Percentiles rank a stretch among this genome's conserved stretches.
These are phyloP conservation scores for Termitomyces sp. DNA, from an alignment of 768 basidiomycete genomes.

Conservation along the genomic window DNA sequence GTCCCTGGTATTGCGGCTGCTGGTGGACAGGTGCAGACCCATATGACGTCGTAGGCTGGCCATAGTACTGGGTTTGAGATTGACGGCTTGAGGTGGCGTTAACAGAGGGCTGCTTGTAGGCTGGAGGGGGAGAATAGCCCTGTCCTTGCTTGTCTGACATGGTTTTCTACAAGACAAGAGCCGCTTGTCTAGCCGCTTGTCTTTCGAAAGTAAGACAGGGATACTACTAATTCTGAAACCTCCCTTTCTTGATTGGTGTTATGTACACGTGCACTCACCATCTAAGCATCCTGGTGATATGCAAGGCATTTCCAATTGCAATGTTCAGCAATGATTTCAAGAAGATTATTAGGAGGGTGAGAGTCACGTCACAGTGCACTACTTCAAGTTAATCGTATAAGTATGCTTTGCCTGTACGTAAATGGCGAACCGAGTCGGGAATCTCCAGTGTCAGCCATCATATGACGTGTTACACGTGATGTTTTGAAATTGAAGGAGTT, in stretches of 20 bases:
- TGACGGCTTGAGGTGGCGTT: not conserved
- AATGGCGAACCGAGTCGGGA: not conserved
- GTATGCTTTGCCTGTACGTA: not conserved
- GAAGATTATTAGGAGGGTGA: not conserved
- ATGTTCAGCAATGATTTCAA: not conserved
- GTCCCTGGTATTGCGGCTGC: conserved; percentile 11
- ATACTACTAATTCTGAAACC: conserved; percentile 2
- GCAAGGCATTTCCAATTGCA: not conserved
- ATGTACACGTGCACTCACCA: not conserved
- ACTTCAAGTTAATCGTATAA: too few relatives aligned
- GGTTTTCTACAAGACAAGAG: conserved; percentile 1
- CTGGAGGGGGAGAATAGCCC: conserved; percentile 6
- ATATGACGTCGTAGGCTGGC: conserved; percentile 2
- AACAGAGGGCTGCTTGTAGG: conserved; percentile 6
- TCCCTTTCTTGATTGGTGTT: not conserved
- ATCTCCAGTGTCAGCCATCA: not conserved
- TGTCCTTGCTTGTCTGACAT: conserved; percentile 13
- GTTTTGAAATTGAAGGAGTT: not conserved
- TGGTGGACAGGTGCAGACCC: conserved; percentile 3
- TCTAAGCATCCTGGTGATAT: not conserved
- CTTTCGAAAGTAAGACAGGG: conserved; percentile 12
- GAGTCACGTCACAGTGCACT: too few relatives aligned
- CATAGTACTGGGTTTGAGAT: not conserved
- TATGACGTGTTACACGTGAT: conserved; percentile 10
- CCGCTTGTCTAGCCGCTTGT: too few relatives aligned